phyloP scores from a whole-genome alignment of 768 basidiomycete species.

The Pseudohyphozyma bogoriensis region DNA sequence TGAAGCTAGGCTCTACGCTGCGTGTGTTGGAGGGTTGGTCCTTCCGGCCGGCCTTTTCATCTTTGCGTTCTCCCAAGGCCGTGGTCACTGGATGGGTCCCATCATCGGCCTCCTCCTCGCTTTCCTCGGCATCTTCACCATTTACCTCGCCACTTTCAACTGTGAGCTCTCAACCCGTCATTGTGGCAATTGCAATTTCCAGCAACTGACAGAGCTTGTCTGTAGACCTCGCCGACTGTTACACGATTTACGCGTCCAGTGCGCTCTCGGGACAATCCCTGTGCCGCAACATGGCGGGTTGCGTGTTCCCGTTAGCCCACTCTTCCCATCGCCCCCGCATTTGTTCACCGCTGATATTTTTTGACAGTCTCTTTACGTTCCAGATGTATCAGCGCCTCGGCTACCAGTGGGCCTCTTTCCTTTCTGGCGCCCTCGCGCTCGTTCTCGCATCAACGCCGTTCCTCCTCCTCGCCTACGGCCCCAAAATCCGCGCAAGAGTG shows the following conservation, averaged over 20 bases:
- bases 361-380: conserved; percentile 35
- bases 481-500: conserved; percentile 31
- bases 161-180: background rate
- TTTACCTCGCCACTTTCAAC: conserved; percentile 1
- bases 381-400: conserved; percentile 50
- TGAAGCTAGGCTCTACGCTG: conserved; percentile 18
- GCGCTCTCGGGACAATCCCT: conserved; percentile 34
- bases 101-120: conserved; percentile 31
- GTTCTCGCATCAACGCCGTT: conserved; percentile 17
- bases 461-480: conserved; percentile 16
- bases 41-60: conserved; percentile 35
- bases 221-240: conserved; percentile 36
- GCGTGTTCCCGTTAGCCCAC: conserved; percentile 54
- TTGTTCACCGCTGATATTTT: too few relatives aligned
- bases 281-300: conserved; percentile 36
- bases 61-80: conserved; percentile 35
- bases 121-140: background rate
- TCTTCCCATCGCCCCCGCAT: too few relatives aligned
- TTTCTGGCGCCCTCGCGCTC: conserved; percentile 5
- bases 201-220: too few relatives aligned
- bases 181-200: background rate
- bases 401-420: conserved; percentile 38
- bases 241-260: conserved; percentile 28
- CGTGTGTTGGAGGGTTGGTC: background rate
- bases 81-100: conserved; percentile 38